Conservation (phyloP, 768 basidiomycete genomes). For the Leccinellum rugosiceps region DNA sequence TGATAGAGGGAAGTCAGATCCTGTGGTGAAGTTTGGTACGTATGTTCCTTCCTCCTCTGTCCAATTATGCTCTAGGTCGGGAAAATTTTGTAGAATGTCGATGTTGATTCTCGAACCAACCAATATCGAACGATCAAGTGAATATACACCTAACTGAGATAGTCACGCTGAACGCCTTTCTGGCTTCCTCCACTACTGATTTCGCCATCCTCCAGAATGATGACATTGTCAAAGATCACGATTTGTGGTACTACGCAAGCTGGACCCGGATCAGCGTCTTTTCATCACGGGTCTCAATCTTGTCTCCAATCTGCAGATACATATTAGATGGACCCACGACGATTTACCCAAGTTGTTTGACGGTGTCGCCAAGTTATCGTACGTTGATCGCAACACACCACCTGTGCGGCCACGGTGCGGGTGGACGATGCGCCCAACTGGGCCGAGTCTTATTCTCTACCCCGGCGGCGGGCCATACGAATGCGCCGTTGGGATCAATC, state of each 20-base stretch:
- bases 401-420: neutral
- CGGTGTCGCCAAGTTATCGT: slow-evolving; percentile 75
- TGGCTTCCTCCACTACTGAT: neutral
- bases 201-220: slow-evolving; percentile 1
- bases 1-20: too few relatives aligned
- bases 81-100: too few relatives aligned
- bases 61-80: too few relatives aligned
- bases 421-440: slow-evolving; percentile 42
- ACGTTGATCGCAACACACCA: slow-evolving; percentile 33
- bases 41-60: too few relatives aligned
- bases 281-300: too few relatives aligned
- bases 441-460: slow-evolving; percentile 39
- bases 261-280: neutral
- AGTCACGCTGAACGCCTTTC: neutral
- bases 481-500: slow-evolving; percentile 46
- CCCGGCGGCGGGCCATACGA: slow-evolving; percentile 48
- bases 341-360: slow-evolving; percentile 62
- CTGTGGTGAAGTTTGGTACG: too few relatives aligned
- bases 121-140: neutral
- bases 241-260: slow-evolving; percentile 29
- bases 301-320: slow-evolving; percentile 37
- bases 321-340: slow-evolving; percentile 73
- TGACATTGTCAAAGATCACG: slow-evolving; percentile 23
- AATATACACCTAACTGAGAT: neutral
- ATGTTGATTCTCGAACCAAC: too few relatives aligned